Evolutionary conservation across 768 basidiomycete genomes (phyloP).

Genomic region (Hygrophorus pudorinus): DNA sequence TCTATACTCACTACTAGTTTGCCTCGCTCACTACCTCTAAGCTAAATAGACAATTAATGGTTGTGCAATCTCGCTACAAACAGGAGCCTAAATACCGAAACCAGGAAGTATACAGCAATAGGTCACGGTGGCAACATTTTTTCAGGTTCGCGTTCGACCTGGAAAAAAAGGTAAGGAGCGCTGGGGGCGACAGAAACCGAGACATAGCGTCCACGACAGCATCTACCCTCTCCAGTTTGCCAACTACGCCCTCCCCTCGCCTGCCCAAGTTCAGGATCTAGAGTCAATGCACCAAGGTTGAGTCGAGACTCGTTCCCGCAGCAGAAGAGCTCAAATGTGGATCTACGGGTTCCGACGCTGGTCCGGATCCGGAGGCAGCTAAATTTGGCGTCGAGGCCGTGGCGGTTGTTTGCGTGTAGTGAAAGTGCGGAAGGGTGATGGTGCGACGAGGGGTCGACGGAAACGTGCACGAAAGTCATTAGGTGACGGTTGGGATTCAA

Average conservation of each 20-base stretch:
- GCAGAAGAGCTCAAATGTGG: slow-evolving; percentile 19
- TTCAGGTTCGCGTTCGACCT: no score
- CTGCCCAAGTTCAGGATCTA: slow-evolving; percentile 9
- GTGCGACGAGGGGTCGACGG: slow-evolving; percentile 48
- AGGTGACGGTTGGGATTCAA: slow-evolving; percentile 16
- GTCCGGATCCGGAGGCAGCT: slow-evolving; percentile 19
- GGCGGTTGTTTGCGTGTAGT: slow-evolving; percentile 7
- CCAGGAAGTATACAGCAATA: background rate
- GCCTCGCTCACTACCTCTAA: background rate
- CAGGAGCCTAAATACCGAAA: no score
- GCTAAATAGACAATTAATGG: slow-evolving; percentile 3
- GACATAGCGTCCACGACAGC: background rate
- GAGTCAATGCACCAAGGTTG: background rate
- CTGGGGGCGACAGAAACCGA: no score
- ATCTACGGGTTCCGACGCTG: slow-evolving; percentile 24
- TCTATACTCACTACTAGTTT: no score
- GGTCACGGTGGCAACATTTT: background rate
- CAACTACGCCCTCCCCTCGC: slow-evolving; percentile 4
- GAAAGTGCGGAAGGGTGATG: slow-evolving; percentile 43
- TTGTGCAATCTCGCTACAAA: background rate
- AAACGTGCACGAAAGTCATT: slow-evolving; percentile 62
- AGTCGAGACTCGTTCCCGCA: slow-evolving; percentile 6
- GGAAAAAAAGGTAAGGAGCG: background rate
- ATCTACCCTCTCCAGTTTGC: slow-evolving; percentile 3
- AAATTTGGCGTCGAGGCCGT: slow-evolving; percentile 16